phyloP scores from a whole-genome alignment of 2,329 filamentous ascomycete species.

The Fusarium verticillioides region DNA sequence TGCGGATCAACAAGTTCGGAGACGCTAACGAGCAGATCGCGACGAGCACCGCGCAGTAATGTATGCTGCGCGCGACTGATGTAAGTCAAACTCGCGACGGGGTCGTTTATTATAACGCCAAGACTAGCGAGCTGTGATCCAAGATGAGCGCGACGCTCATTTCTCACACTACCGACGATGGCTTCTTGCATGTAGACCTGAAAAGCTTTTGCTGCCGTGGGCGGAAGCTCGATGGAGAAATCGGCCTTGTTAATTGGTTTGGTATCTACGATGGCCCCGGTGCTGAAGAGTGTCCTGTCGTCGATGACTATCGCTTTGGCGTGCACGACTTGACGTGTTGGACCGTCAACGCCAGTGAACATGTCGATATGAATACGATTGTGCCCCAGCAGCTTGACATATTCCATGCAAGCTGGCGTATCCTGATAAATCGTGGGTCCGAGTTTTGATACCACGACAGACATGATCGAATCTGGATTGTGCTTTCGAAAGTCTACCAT shows the following conservation, averaged over 20 bases:
- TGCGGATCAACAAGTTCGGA: background rate
- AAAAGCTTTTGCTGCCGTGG: background rate
- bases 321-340: background rate
- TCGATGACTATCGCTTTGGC: slow-evolving; percentile 5
- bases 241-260: slow-evolving; percentile 6
- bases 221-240: slow-evolving; percentile 1
- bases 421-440: background rate
- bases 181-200: background rate
- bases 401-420: fast-evolving
- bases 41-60: background rate
- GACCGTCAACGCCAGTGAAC: background rate
- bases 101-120: background rate
- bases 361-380: background rate
- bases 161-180: background rate
- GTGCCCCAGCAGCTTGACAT: background rate
- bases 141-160: background rate
- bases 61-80: slow-evolving; percentile 14
- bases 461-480: background rate
- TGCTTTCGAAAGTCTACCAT: background rate
- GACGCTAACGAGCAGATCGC: background rate
- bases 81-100: background rate
- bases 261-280: background rate
- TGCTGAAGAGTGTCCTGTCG: background rate
- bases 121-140: background rate
- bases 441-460: background rate